A percentile compares a stretch with the other conserved stretches of the same genome.
Evolutionary conservation across 495 filamentous ascomycete genomes (phyloP).

Genomic region (Neurospora sp.): DNA sequence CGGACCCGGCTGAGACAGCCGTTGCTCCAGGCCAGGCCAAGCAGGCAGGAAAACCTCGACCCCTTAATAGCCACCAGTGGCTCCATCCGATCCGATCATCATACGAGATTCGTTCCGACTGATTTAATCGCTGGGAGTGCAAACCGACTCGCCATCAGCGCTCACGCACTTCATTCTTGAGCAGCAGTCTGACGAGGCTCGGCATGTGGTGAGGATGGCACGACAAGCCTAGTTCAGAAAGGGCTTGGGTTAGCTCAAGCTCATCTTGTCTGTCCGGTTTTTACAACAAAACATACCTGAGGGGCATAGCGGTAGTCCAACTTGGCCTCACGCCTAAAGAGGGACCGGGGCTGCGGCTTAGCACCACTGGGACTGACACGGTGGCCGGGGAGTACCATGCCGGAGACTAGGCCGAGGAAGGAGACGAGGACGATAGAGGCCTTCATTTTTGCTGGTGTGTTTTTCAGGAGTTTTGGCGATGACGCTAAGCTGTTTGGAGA

Average conservation of each 20-base stretch:
- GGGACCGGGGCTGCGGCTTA: neutral
- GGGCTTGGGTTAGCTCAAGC: neutral
- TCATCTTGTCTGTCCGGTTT: no score
- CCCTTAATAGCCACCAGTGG: neutral
- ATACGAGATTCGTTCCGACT: neutral
- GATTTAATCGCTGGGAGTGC: neutral
- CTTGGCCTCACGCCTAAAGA: neutral
- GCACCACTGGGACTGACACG: neutral
- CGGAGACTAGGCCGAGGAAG: conserved; percentile 1
- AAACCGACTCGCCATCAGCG: conserved; percentile 2
- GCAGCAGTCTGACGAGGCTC: conserved; percentile 2
- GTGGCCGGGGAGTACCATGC: neutral
- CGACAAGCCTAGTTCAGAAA: neutral
- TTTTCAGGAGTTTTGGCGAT: neutral
- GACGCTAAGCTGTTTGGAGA: neutral
- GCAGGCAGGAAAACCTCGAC: neutral
- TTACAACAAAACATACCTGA: neutral
- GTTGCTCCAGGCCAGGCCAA: neutral
- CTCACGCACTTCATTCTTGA: conserved; percentile 1
- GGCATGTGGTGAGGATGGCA: conserved; percentile 1
- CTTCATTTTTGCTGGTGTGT: neutral
- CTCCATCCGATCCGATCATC: neutral
- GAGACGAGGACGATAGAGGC: neutral
- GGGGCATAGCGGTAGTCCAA: neutral
- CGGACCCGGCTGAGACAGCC: neutral